phyloP scores from a whole-genome alignment of 306 rosid genomes.

The Sphenostylis stenocarpa region DNA sequence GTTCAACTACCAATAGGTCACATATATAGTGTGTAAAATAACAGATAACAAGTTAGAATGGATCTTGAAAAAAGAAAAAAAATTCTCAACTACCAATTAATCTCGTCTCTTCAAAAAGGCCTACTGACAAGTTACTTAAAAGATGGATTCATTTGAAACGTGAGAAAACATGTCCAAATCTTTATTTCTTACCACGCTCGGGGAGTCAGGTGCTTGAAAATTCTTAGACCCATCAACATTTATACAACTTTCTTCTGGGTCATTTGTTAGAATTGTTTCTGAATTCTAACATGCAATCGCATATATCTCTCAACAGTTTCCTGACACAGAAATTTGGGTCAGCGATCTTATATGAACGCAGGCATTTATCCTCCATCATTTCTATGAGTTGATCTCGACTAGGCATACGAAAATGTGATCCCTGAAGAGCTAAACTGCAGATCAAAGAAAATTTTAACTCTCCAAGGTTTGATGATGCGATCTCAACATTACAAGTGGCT shows the following conservation, averaged over 20 bases:
- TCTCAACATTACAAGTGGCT: slow-evolving; percentile 52
- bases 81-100: not conserved
- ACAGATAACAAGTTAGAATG: not conserved
- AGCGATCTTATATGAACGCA: slow-evolving; percentile 67
- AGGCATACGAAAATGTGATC: slow-evolving; percentile 73
- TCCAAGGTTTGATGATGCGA: slow-evolving; percentile 78
- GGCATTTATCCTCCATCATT: slow-evolving; percentile 78
- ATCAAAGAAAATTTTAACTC: slow-evolving; percentile 87
- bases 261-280: slow-evolving; percentile 61
- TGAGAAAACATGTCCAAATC: slow-evolving; percentile 35
- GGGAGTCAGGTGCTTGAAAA: slow-evolving; percentile 38
- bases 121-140: not conserved
- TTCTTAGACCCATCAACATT: slow-evolving; percentile 43
- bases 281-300: slow-evolving; percentile 76
- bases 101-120: slow-evolving; percentile 1
- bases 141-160: slow-evolving; percentile 39
- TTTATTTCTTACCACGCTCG: slow-evolving; percentile 35
- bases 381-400: slow-evolving; percentile 64
- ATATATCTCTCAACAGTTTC: slow-evolving; percentile 70
- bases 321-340: slow-evolving; percentile 79
- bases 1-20: too few relatives aligned
- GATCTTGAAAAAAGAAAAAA: not conserved
- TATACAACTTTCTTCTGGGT: slow-evolving; percentile 55
- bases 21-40: not conserved
- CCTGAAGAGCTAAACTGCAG: slow-evolving; percentile 54